phyloP scores from a whole-genome alignment of 768 basidiomycete genomes.

The Crepidotus variabilis region DNA sequence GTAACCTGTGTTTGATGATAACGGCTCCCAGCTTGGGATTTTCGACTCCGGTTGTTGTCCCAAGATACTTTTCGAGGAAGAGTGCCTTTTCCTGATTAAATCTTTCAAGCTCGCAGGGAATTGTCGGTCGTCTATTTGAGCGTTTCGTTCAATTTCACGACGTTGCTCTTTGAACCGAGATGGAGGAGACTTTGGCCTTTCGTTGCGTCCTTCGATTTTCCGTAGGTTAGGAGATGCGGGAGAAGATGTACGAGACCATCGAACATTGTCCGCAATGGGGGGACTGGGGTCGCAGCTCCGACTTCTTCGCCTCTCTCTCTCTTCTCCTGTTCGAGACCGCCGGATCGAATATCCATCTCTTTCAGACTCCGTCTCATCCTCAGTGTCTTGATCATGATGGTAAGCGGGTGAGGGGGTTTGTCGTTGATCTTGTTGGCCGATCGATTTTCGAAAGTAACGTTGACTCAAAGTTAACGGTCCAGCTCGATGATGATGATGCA shows the following conservation, averaged over 20 bases:
- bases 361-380: slow-evolving; percentile 16
- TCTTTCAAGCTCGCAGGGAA: slow-evolving; percentile 18
- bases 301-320: slow-evolving; percentile 12
- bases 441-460: background rate
- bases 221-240: slow-evolving; percentile 13
- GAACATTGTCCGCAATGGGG: background rate
- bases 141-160: slow-evolving; percentile 4
- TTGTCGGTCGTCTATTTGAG: slow-evolving; percentile 6
- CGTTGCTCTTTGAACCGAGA: slow-evolving; percentile 12
- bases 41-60: too few relatives aligned
- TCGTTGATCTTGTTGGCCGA: too few relatives aligned
- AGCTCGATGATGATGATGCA: background rate
- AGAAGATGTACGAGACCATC: slow-evolving; percentile 5
- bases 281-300: slow-evolving; percentile 17
- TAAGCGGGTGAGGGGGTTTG: background rate
- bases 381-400: background rate
- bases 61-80: slow-evolving; percentile 4
- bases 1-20: too few relatives aligned
- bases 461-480: background rate
- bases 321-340: slow-evolving; percentile 11
- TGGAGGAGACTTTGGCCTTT: slow-evolving; percentile 7
- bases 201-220: slow-evolving; percentile 7
- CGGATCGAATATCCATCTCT: slow-evolving; percentile 17
- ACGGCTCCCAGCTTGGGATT: too few relatives aligned
- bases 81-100: slow-evolving; percentile 19